Evolutionary conservation across 108 stramenopile genomes (phyloP).

Genomic region (Mayamaea pseudoterrestris): DNA sequence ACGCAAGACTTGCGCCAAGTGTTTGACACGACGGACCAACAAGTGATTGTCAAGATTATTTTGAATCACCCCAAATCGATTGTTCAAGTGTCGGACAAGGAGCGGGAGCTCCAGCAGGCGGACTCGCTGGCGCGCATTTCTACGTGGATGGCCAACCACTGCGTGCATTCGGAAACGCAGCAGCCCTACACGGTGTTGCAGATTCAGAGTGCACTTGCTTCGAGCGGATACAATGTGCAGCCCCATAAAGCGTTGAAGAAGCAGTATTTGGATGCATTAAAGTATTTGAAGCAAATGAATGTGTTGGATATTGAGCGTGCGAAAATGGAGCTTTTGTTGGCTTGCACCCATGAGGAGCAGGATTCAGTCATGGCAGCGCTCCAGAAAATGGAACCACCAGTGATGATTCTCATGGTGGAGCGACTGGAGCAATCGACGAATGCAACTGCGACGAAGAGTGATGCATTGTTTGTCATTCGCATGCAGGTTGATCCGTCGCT

Average conservation of each 20-base stretch:
- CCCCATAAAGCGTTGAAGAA: constrained; percentile 81
- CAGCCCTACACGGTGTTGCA: constrained; percentile 87
- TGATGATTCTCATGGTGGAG: neutral
- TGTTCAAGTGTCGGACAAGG: constrained; percentile 88
- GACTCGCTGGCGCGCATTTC: constrained; percentile 78
- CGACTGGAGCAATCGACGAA: neutral
- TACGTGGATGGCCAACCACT: constrained; percentile 85
- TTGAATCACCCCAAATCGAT: constrained; percentile 50
- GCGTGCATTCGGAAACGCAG: constrained; percentile 71
- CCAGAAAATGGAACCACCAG: neutral
- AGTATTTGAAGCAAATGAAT: constrained; percentile 53
- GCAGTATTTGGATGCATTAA: constrained; percentile 94
- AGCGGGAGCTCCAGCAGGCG: constrained; percentile 69
- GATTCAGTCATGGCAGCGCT: neutral
- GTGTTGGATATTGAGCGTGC: constrained; percentile 92
- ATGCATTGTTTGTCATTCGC: too few relatives aligned
- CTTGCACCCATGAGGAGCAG: constrained; percentile 18
- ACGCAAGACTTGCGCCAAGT: constrained; percentile 68
- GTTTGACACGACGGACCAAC: constrained; percentile 79
- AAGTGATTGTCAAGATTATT: constrained; percentile 70
- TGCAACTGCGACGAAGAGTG: too few relatives aligned
- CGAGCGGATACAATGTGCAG: constrained; percentile 82
- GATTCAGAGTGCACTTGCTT: constrained; percentile 71
- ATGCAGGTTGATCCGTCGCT: constrained; percentile 74
- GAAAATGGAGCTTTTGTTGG: constrained; percentile 81